A percentile compares a stretch with the other conserved stretches of the same genome.
phyloP scores from a whole-genome alignment of 768 basidiomycete genomes.

The Xerocomus potaroensis region DNA sequence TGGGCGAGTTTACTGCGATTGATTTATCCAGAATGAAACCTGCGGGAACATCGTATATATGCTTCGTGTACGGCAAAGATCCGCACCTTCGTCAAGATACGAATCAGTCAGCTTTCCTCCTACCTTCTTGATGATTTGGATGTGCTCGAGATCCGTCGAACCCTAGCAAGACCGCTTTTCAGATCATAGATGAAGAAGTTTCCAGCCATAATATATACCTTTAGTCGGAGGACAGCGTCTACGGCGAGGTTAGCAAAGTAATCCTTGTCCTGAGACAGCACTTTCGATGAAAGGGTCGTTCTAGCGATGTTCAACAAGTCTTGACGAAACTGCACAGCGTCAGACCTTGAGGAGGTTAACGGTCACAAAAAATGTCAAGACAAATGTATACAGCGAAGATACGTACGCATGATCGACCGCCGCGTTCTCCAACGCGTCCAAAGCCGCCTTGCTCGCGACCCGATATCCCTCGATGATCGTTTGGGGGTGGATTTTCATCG shows the following conservation, averaged over 20 bases:
- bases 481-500: constrained; percentile 92
- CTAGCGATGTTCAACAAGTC: constrained; percentile 96
- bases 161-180: constrained; percentile 51
- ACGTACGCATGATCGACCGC: constrained; percentile 83
- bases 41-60: constrained; percentile 24
- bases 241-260: constrained; percentile 99
- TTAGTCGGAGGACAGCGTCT: constrained; percentile 89
- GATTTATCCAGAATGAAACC: constrained; percentile 98
- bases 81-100: constrained; percentile 89
- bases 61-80: not conserved
- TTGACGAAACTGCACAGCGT: constrained; percentile 71
- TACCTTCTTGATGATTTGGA: constrained; percentile 99
- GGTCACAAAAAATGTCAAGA: not conserved
- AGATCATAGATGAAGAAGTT: not conserved
- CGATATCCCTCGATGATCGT: constrained; percentile 97
- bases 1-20: constrained; percentile 92
- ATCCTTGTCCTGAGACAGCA: constrained; percentile 92
- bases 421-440: constrained; percentile 77
- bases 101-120: constrained; percentile 98
- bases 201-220: constrained; percentile 41
- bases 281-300: constrained; percentile 94
- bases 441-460: constrained; percentile 80
- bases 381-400: not conserved
- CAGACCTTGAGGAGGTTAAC: constrained; percentile 43
- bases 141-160: constrained; percentile 94